phyloP scores from a whole-genome alignment of 768 basidiomycete species.

The Psilocybe subaeruginosa region DNA sequence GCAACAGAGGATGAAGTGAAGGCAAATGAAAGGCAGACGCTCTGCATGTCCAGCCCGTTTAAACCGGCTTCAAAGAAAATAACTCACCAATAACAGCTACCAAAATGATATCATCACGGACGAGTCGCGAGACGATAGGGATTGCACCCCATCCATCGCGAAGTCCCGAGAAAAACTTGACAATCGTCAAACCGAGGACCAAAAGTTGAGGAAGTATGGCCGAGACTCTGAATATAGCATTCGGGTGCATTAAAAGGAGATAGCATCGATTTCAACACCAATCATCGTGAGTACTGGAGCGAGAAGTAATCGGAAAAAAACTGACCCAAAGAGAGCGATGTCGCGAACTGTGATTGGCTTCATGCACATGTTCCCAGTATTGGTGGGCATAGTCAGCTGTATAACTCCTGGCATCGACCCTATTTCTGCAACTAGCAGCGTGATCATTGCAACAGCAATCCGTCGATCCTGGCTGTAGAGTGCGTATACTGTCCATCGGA shows the following conservation, averaged over 20 bases:
- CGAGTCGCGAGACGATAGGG: conserved; percentile 22
- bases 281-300: not conserved
- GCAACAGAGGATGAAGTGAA: conserved; percentile 2
- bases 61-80: not conserved
- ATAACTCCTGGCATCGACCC: conserved; percentile 23
- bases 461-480: conserved; percentile 21
- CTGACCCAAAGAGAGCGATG: conserved; percentile 22
- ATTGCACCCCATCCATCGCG: conserved; percentile 23
- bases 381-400: conserved; percentile 18
- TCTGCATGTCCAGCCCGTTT: not conserved
- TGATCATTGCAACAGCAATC: conserved; percentile 18
- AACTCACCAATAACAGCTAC: conserved; percentile 21
- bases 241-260: not conserved
- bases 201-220: conserved; percentile 21
- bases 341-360: conserved; percentile 21
- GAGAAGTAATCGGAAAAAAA: not conserved
- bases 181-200: conserved; percentile 21
- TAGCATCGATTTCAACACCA: not conserved
- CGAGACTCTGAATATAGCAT: conserved; percentile 11
- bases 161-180: conserved; percentile 20
- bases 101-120: conserved; percentile 23
- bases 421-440: conserved; percentile 22
- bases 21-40: not conserved
- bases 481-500: conserved; percentile 16
- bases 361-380: conserved; percentile 22